Base-by-base conservation (phyloP, 164 flowering plant species). In the Piper betle region DNA sequence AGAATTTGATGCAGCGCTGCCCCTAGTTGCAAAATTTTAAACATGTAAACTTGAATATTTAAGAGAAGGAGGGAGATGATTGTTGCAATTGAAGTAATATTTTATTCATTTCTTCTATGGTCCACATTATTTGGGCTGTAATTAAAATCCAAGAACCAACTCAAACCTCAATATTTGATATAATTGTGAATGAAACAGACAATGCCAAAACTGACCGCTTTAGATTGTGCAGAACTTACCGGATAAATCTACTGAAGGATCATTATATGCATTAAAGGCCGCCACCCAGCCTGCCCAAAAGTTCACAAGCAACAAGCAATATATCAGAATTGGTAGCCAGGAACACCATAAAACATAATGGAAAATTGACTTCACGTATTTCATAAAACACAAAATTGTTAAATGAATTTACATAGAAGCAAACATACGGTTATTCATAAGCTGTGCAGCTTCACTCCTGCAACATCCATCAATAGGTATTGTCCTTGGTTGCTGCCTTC, bases 371-470 rank as follows among this genome's bases (percentile, higher is more conserved):
- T 10, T 15, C 10, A 46, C 1, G 50, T 46, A 9, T n/a, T 8
- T 25, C 33, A 55, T 33, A 38, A 39, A 19, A 38, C 58, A 58
- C 2, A 39, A 15, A 58, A 18, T 37, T 16, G 39, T 18, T 18
- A 33, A 48, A 55, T 19, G 7, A 7, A 53, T 37, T 5, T 25
- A 25, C 33, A 25, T 25, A 63, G 11, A 39, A 5, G 55, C 63
- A 55, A 40, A 71, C 92, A 56, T 84, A 86, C 94, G 89, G 58
- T 76, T 74, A 61, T 62, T 80, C 68, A 82, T 37, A 63, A 86
- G 84, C 73, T 75, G 87, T 37, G 64, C 69, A 67, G 87, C 89
- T 64, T 78, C 87, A 77, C 89, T 81, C 70, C 64, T 72, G 64
- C 69, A 72, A 72, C 89, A 86, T n/a, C 94, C 94, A 56, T 75